Base-by-base conservation (phyloP, 2,329 filamentous ascomycete genomes). In the Xylariales sp. region DNA sequence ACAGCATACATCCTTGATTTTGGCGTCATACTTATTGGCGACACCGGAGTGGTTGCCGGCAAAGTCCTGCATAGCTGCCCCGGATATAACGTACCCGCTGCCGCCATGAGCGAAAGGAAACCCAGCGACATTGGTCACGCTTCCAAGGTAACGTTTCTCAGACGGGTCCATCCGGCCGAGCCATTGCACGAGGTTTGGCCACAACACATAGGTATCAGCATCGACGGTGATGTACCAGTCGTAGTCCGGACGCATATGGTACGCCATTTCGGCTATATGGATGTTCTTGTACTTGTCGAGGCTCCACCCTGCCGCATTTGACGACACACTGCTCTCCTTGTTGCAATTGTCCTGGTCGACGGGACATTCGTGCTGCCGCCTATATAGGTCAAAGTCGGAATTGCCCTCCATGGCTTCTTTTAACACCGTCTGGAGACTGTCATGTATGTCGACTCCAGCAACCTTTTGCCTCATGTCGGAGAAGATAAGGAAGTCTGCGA, bases 281-380 rank as follows among this genome's bases (percentile, higher is more conserved):
- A 78, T 62, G 54, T 78, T 79, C 58, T 81, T 81, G 62, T 78
- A 81, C 60, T 78, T 80, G 61, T 81, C 77, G 28, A 81, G 56
- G 14, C 62, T 65, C 77, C 76, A 80, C 2, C 65, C 66, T 16
- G 66, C 59, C n/a, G 51, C 11, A 21, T 18, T 27, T 5, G 14
- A 27, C 25, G 53, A 44, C 34, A 51, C 53, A 4, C 57, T 42
- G 10, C 49, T 48, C 11, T 59, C 50, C 27, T 51, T 62, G 45
- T 65, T 65, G 48, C 73, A 70, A 40, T 64, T 66, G 31, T 68
- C 66, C 33, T 70, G 66, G 25, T 69, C 65, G 38, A 65, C 54
- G 19, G 62, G 58, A 46, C 73, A 76, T 31, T 65, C 55, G 35
- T 70, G 53, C 51, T 73, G 70, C 18, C 60, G 61, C 10, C 57